A percentile compares a stretch with the other conserved stretches of the same genome.
phyloP scores from a whole-genome alignment of 495 filamentous ascomycete genomes.

The Aspergillus biplanus region DNA sequence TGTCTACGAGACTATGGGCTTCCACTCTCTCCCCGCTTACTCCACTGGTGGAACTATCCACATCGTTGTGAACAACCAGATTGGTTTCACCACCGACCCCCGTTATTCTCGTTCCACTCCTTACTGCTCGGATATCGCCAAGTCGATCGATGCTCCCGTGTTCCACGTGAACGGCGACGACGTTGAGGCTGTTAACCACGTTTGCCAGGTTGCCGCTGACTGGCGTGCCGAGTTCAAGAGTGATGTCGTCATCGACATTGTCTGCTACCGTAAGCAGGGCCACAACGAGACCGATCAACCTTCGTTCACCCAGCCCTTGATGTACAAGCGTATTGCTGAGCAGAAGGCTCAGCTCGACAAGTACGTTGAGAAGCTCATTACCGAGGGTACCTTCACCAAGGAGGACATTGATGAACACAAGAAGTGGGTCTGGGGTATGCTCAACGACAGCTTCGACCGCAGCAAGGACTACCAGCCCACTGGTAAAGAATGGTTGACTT shows the following conservation, averaged over 20 bases:
- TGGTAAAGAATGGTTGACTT: constrained; percentile 96
- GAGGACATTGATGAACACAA: constrained; percentile 99
- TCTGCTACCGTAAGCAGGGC: constrained; percentile 98
- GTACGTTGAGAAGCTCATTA: constrained; percentile 85
- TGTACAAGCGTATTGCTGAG: constrained; percentile 94
- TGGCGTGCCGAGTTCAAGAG: constrained; percentile 98
- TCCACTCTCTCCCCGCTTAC: constrained; percentile 92
- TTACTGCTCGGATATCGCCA: constrained; percentile 99
- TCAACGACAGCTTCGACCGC: constrained; percentile 93
- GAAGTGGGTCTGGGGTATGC: constrained; percentile 99
- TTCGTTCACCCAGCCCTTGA: constrained; percentile 97
- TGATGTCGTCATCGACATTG: constrained; percentile 95
- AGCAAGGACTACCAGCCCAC: constrained; percentile 97
- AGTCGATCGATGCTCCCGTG: constrained; percentile 95
- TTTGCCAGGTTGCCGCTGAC: constrained; percentile 94
- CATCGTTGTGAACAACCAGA: constrained; percentile 98
- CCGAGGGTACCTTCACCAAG: constrained; percentile 92
- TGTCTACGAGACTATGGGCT: constrained; percentile 98
- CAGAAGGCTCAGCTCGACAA: constrained; percentile 81
- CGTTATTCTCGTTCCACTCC: constrained; percentile 95
- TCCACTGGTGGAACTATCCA: constrained; percentile 98
- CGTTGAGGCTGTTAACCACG: constrained; percentile 96
- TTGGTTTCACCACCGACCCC: constrained; percentile 99
- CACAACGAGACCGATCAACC: constrained; percentile 99
- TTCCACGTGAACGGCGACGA: constrained; percentile 99